Conservation (phyloP, 768 basidiomycete genomes). For the Lactarius psammicola region DNA sequence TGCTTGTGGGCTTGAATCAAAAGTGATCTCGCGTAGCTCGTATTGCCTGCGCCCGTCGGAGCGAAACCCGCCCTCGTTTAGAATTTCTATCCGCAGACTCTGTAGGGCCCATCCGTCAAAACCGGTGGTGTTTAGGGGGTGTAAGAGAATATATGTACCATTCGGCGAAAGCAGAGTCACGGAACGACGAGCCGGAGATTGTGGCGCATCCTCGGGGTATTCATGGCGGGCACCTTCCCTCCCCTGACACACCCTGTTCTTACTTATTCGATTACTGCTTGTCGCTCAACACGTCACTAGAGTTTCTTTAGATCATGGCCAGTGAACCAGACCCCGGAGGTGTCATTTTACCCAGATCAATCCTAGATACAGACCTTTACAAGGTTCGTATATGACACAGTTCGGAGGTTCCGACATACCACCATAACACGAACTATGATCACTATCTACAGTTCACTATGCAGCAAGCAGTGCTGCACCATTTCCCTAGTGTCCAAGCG, state of each 20-base stretch:
- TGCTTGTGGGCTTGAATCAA: constrained; percentile 73
- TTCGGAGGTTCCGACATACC: not conserved
- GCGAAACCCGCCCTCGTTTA: constrained; percentile 84
- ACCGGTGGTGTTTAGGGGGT: no score
- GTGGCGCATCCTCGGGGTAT: not conserved
- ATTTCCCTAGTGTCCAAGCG: constrained; percentile 70
- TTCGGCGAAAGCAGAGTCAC: constrained; percentile 1
- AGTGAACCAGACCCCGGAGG: constrained; percentile 14
- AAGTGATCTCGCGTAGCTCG: constrained; percentile 79
- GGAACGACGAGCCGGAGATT: not conserved
- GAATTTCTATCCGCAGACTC: constrained; percentile 64
- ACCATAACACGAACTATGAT: constrained; percentile 11
- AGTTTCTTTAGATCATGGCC: constrained; percentile 9
- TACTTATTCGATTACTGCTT: not conserved
- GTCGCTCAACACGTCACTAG: not conserved
- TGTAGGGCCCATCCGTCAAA: constrained; percentile 28
- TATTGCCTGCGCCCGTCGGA: constrained; percentile 92
- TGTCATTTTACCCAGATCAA: constrained; percentile 44
- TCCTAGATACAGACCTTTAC: constrained; percentile 94
- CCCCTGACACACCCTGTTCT: not conserved
- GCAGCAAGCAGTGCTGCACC: constrained; percentile 86
- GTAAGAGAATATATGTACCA: constrained; percentile 16
- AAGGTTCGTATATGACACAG: constrained; percentile 44
- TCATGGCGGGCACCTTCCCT: not conserved
- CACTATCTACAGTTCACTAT: constrained; percentile 67